A percentile compares a stretch with the other conserved stretches of the same genome.
phyloP scores from a whole-genome alignment of 1,139 yeast genomes.

The Sugiyamaella novakii region DNA sequence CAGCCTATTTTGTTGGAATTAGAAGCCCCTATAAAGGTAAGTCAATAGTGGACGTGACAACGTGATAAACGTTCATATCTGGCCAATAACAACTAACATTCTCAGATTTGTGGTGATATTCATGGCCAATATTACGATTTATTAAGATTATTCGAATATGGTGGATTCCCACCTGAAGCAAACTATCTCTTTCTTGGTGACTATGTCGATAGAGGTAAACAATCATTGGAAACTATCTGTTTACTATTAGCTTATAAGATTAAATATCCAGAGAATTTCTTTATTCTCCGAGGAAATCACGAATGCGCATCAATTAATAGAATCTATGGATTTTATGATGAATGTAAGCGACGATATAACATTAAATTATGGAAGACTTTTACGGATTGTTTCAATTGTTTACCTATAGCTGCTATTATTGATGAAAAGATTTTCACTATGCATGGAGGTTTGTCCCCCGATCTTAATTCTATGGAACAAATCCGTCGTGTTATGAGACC shows the following conservation, averaged over 20 bases:
- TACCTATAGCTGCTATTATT: constrained; percentile 96
- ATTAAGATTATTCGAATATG: constrained; percentile 92
- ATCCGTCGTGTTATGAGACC: constrained; percentile 98
- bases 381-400: constrained; percentile 95
- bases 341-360: constrained; percentile 93
- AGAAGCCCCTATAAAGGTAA: constrained; percentile 93
- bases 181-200: constrained; percentile 94
- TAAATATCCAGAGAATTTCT: constrained; percentile 96
- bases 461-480: constrained; percentile 95
- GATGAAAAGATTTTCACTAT: constrained; percentile 97
- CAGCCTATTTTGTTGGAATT: constrained; percentile 94
- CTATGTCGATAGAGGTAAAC: constrained; percentile 98
- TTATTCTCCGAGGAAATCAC: constrained; percentile 93
- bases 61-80: too few relatives aligned
- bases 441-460: constrained; percentile 99
- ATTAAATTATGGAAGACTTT: constrained; percentile 97
- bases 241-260: constrained; percentile 90
- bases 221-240: constrained; percentile 92
- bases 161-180: constrained; percentile 94
- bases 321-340: constrained; percentile 96
- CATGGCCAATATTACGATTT: constrained; percentile 98
- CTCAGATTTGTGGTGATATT: constrained; percentile 82
- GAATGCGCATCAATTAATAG: constrained; percentile 97
- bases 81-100: too few relatives aligned
- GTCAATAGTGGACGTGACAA: too few relatives aligned